A percentile compares a stretch with the other conserved stretches of the same genome.
These are phyloP conservation scores for Veloboletus limbatus DNA, from an alignment of 1,284 basidiomycete species.

Conservation along the genomic window DNA sequence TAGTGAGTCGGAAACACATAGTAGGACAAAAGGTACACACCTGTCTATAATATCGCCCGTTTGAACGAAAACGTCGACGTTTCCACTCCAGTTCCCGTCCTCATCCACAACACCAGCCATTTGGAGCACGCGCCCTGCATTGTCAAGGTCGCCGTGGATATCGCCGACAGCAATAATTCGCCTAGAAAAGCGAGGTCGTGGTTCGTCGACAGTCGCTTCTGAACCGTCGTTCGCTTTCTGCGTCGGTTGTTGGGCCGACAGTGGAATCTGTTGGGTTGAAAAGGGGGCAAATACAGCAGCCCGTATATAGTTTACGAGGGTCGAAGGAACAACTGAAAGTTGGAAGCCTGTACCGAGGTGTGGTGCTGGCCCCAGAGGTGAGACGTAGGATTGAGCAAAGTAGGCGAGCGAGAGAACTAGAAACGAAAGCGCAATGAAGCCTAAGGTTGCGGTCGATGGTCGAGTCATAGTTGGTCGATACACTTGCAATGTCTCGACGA, in stretches of 20 bases:
- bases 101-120: conserved; percentile 74
- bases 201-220: conserved; percentile 16
- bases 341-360: conserved; percentile 27
- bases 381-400: conserved; percentile 30
- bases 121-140: conserved; percentile 64
- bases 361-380: conserved; percentile 33
- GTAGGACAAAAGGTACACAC: too few species aligned
- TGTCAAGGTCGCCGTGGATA: conserved; percentile 62
- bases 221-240: conserved; percentile 10
- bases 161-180: conserved; percentile 66
- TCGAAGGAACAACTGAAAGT: conserved; percentile 25
- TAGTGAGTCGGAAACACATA: conserved; percentile 7
- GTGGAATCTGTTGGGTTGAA: conserved; percentile 15
- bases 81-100: conserved; percentile 72
- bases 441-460: conserved; percentile 16
- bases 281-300: conserved; percentile 23
- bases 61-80: conserved; percentile 82
- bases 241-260: conserved; percentile 10
- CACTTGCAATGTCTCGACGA: conserved; percentile 1
- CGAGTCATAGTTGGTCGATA: conserved; percentile 25
- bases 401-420: conserved; percentile 33
- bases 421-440: conserved; percentile 26
- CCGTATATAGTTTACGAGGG: conserved; percentile 24
- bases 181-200: conserved; percentile 33
- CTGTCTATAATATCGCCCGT: conserved; percentile 93